Base-by-base conservation (phyloP, 2,329 filamentous ascomycete species). In the Rhytidhysteron rufulum region DNA sequence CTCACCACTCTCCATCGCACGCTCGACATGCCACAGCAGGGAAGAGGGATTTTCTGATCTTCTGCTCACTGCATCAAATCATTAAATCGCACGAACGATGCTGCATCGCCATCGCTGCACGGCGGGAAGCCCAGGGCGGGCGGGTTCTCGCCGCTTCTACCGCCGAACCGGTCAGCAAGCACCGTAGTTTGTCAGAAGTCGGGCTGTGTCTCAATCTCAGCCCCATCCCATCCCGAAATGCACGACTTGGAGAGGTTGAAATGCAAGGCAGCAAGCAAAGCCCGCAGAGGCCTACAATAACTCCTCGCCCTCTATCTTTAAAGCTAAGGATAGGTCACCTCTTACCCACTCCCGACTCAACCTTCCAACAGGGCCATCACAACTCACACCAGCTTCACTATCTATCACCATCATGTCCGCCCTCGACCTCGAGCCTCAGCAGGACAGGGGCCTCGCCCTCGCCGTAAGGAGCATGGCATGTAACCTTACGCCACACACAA, bases 261-360 rank as follows among this genome's bases (percentile, higher is more conserved):
- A 38, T 18, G 13, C 19, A 39, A 39, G 37, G 37, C 35, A 37
- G 17, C 35, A 20, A 21, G 11, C 13, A 35, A 17, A 22, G 9
- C 11, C 11, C 24, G 35, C 35, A 19, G 57, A 62, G 57, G 59
- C 58, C 58, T 54, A 45, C 55, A 57, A 48, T 49, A 57, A n/a
- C n/a, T n/a, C 31, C 40, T 31, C 21, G 20, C 31, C 37, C 37
- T 33, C 27, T 30, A 13, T 5, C 27, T n/a, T n/a, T n/a, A n/a
- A n/a, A n/a, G n/a, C n/a, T n/a, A n/a, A n/a, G n/a, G n/a, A n/a
- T n/a, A n/a, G n/a, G n/a, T n/a, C n/a, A n/a, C n/a, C n/a, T n/a
- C n/a, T n/a, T n/a, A n/a, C n/a, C n/a, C n/a, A n/a, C n/a, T n/a
- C n/a, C n/a, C n/a, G n/a, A n/a, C n/a, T n/a, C n/a, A n/a, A n/a